Evolutionary conservation across 495 filamentous ascomycete species (phyloP).

Genomic region (Annulohypoxylon bovei): DNA sequence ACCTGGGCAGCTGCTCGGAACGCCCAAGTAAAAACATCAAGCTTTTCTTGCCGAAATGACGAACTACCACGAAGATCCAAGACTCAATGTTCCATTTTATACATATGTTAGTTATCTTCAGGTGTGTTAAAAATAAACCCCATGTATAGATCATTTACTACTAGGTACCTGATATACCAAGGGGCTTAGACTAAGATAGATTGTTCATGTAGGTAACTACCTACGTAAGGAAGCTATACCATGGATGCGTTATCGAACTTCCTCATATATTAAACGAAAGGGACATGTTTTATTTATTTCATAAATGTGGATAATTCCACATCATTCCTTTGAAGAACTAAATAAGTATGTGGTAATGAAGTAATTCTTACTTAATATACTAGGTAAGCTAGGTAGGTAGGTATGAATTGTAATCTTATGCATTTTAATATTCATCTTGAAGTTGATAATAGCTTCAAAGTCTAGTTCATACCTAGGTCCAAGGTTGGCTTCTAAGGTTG

Average conservation of each 20-base stretch:
- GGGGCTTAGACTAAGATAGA: not conserved
- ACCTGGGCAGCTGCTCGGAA: not conserved
- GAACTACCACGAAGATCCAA: not conserved
- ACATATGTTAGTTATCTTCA: not conserved
- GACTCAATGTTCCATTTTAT: not conserved
- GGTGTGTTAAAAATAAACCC: not conserved
- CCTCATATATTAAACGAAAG: not conserved
- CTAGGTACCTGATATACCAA: not conserved
- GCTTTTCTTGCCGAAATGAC: not conserved
- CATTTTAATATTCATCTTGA: no score
- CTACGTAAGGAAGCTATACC: not conserved
- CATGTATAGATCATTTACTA: not conserved
- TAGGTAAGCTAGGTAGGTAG: no score
- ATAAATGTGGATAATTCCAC: no score
- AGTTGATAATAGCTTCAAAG: no score
- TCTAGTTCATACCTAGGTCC: no score
- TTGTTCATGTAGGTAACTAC: not conserved
- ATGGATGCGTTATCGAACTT: not conserved
- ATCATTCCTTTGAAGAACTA: no score
- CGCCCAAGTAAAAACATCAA: slow-evolving; percentile 26
- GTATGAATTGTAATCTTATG: no score
- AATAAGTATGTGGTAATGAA: no score
- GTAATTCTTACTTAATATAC: not conserved
- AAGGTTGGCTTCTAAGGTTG: no score
- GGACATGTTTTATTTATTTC: no score